A percentile compares a stretch with the other conserved stretches of the same genome.
phyloP scores from a whole-genome alignment of 345 rosid genomes.

The Eucalyptus cloeziana region DNA sequence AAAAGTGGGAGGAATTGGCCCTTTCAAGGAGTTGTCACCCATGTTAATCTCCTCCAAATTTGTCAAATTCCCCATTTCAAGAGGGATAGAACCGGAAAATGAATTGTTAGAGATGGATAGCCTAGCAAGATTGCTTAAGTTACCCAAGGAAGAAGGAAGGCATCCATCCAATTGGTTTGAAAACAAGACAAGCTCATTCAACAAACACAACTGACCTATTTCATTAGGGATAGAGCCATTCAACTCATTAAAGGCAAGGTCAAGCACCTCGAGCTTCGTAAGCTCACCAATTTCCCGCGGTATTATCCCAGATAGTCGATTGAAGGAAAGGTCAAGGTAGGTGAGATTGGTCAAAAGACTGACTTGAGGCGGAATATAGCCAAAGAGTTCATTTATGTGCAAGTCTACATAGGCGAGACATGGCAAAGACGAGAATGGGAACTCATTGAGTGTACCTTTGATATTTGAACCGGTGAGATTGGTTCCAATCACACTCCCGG shows the following conservation, averaged over 20 bases:
- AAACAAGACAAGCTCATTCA: background rate
- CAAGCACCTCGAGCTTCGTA: background rate
- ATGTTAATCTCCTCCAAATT: background rate
- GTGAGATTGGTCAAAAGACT: conserved; percentile 2
- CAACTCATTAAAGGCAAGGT: background rate
- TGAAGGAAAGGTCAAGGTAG: background rate
- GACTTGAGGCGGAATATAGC: conserved; percentile 2
- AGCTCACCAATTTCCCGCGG: conserved; percentile 2
- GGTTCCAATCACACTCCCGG: background rate
- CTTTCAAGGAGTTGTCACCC: background rate
- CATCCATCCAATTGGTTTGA: conserved; percentile 7
- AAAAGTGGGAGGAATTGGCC: conserved; percentile 10
- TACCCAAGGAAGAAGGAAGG: conserved; percentile 13
- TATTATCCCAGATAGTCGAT: background rate
- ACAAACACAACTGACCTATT: background rate
- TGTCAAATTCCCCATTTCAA: conserved; percentile 10
- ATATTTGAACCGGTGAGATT: conserved; percentile 1
- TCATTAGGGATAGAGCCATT: conserved; percentile 11
- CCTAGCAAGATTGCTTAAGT: background rate
- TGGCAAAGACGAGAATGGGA: conserved; percentile 5
- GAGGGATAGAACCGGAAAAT: conserved; percentile 9
- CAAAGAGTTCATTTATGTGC: background rate
- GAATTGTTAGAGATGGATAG: conserved; percentile 1
- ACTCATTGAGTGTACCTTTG: conserved; percentile 1
- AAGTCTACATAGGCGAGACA: conserved; percentile 6